Base-by-base conservation (phyloP, 169 alveolate species). In the Plasmodium billcollinsi region DNA sequence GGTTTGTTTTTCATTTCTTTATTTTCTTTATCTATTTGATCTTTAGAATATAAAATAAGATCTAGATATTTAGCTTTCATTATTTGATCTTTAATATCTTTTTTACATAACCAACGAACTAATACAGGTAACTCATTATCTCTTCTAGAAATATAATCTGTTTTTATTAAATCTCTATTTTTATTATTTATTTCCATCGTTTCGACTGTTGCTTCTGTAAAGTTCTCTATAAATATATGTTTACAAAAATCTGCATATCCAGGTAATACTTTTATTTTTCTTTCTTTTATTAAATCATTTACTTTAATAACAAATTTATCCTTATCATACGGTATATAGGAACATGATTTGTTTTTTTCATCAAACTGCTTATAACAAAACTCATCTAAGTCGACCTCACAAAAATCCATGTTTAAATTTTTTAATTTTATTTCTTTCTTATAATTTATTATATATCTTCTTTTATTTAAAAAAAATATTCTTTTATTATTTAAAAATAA, bases 231-330 rank as follows among this genome's bases (percentile, higher is more conserved):
- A 93, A 98, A 98, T 33, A 99, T 66, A 91, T 99, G 99, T 73
- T 98, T 98, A 93, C 99, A 99, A 90, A 99, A 99, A 1, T 99
- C 99, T 50, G 99, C 99, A 95, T 99, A 99, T 7, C 99, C 99
- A 78, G 95, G 97, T 58, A 85, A 80, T 9, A 96, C 91, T 14
- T 88, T 74, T 14, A 86, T 89, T 47, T 85, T 73, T 11, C 91
- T 88, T 14, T 85, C 52, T 14, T 88, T 72, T 18, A 95, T 62
- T 12, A 89, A 62, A 63, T 94, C 95, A 80, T 90, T 65, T 5
- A 94, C 96, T 83, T 94, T 89, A 7, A 88, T 66, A 21, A 94
- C 43, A 75, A 94, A 94, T 39, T 70, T 61, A n/a, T 89, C 92
- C 74, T 94, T 94, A 47, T 91, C 71, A 62, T 83, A 90, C 1